Percentiles rank a stretch among this genome's conserved stretches.
Conservation (phyloP, 768 basidiomycete genomes). For the Mycena alexandri region DNA sequence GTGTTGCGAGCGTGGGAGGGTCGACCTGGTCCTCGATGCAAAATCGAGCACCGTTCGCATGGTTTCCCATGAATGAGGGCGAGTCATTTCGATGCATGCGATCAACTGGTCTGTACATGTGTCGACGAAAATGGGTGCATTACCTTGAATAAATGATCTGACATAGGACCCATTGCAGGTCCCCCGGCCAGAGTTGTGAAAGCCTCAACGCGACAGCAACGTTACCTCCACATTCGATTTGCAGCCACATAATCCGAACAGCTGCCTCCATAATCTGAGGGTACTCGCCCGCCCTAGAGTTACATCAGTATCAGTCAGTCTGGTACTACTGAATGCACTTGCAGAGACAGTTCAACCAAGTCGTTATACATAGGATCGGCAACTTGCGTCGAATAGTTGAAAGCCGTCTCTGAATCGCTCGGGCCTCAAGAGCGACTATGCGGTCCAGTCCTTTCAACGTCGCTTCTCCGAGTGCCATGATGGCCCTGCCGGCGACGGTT, state of each 20-base stretch:
- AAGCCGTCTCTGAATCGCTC: conserved; percentile 2
- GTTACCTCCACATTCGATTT: too few relatives aligned
- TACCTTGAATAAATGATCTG: too few relatives aligned
- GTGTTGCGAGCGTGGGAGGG: too few relatives aligned
- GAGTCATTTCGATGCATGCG: not conserved
- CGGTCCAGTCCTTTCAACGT: conserved; percentile 20
- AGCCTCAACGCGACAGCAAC: too few relatives aligned
- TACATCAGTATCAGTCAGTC: too few relatives aligned
- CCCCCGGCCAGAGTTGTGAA: too few relatives aligned
- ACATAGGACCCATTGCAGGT: too few relatives aligned
- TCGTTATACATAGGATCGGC: conserved; percentile 14
- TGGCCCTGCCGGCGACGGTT: conserved; percentile 19
- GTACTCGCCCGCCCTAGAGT: too few relatives aligned
- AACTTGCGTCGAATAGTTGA: not conserved
- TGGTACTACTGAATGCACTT: not conserved
- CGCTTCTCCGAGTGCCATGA: conserved; percentile 18
- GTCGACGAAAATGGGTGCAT: too few relatives aligned
- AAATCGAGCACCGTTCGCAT: not conserved
- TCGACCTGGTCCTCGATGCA: not conserved
- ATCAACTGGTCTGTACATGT: conserved; percentile 4
- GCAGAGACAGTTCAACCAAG: conserved; percentile 16
- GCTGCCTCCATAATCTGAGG: too few relatives aligned
- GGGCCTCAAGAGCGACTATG: conserved; percentile 1
- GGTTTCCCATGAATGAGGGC: not conserved
- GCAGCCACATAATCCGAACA: too few relatives aligned